Evolutionary conservation across 345 rosid genomes (phyloP), one percentile per base, ranked within the genome.

Genomic region (Rhizophora apiculata): DNA sequence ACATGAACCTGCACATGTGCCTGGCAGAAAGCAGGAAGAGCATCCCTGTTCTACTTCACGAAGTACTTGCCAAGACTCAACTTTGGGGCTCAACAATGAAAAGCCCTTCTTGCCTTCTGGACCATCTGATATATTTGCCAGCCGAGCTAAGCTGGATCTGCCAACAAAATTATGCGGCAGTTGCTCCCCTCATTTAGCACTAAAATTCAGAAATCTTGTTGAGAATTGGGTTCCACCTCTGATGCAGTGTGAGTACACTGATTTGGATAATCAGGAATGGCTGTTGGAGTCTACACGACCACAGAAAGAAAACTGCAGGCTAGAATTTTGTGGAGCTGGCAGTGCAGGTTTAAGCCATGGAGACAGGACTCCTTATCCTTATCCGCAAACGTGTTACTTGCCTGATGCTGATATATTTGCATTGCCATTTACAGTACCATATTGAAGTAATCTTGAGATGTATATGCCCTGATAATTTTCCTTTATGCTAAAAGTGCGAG

Each of bases 371-470:
- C 29, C 64, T 19, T 75, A 82, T 30, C 29, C 64, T 19, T 75
- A 82, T 80, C 86, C 88, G 46, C 69, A 19, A 43, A 43, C 4
- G 49, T 43, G 79, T 46, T 79, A 68, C 61, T 72, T 80, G 66
- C 87, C 80, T 0, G 87, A 82, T 70, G 84, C 64, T 19, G 83
- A 78, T 32, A 43, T 77, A 57, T 78, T 79, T 64, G 88, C 86
- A 36, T 80, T 86, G 63, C 90, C 88, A n/a, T 82, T 64, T 69
- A 73, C 86, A 1, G 66, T 82, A 24, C 87, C 86, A 11, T 86
- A 75, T 65, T 86, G 74, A 78, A 52, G 27, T 55, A 21, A 55
- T 10, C 60, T 53, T 55, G 18, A 24, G 60, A 21, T 21, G 16
- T 26, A 22, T 55, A 22, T 9, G 60, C 15, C 49, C 49, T 3